Base-by-base conservation (phyloP, 345 rosid genomes). In the Dipteronia dyeriana region DNA sequence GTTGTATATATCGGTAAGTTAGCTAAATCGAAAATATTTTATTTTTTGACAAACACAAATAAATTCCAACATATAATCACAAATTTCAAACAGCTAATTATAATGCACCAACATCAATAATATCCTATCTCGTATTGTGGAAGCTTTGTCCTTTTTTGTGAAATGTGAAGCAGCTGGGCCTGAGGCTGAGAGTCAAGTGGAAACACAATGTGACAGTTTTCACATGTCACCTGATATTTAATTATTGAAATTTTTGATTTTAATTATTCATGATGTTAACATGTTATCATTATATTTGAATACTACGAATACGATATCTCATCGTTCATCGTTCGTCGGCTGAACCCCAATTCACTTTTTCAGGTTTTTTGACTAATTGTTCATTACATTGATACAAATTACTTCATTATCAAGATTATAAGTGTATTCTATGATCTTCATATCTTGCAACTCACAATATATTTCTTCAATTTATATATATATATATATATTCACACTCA, bases 271-370 rank as follows among this genome's bases (percentile, higher is more conserved):
- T 51, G 78, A 20, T 12, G 47, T 34, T 75, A 22, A 13, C 20
- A 34, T 66, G 38, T 56, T 56, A 56, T 56, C 61, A 56, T 56
- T 31, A 51, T 53, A 59, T 51, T 65, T 75, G 64, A 51, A 38
- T 5, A 20, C 22, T 31, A 51, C 25, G 78, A 75, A 66, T 53
- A 53, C 7, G 20, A 31, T 29, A 41, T 74, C 11, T 59, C 25
- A 62, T 38, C 68, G 16, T 31, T 43, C 13, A 11, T 41, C 45
- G 45, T 56, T 59, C 20, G 64, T 66, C 71, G 71, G 78, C 26
- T 20, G 53, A 34, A 49, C 71, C 78, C 10, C 1, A 8, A 11
- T 16, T 59, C 25, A 59, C 10, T 20, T 59, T n/a, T n/a, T n/a
- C n/a, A n/a, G n/a, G n/a, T n/a, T n/a, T 47, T 12, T 45, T 49